Evolutionary conservation across 805 yeast species (phyloP), one percentile per base, ranked within the genome.

Genomic region (Citeromyces matritensis): DNA sequence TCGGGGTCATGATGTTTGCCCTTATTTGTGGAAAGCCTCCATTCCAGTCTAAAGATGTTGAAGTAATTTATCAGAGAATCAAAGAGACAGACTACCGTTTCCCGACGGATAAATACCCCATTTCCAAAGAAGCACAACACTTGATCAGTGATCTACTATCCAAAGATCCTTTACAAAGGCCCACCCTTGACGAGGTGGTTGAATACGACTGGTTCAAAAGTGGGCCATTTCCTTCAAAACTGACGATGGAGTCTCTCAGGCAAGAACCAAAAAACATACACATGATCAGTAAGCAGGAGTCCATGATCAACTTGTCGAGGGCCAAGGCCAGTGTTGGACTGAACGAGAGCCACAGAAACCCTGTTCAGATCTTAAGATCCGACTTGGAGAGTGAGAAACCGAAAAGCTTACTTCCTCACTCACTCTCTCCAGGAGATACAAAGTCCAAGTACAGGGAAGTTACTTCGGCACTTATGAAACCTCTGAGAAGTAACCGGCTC

Each of bases 1-100:
- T 85, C 41, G 99, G 99, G 37, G 82, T 91, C 36, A 91, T 91
- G 84, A 66, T 91, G 63, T 91, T 77, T 49, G 96, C 98, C 6
- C 66, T 91, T 55, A 62, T 91, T 31, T 65, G 80, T 36, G 97
- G 97, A 24, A 85, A 84, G 52, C 98, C 99, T 9, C 99, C 99
- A 1, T 91, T 91, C 60, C 99, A 91, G 58, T 83, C 94, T 24
- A 83, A 84, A 48, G 95, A 86, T 50, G 95, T 91, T 29, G 77
- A 84, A 44, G 72, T 78, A 35, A 91, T 91, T 41, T 91, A 91
- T 56, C 93, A 84, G 47, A 70, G 95, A 57, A 91, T 91, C 51
- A 84, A 85, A 53, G 64, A 67, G 35, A 76, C 78, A 36, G 94
- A 84, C 37, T 84, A 73, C 49, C 54, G 57, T 25, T 88, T 86